Evolutionary conservation across 345 rosid species (phyloP).

Genomic region (Orychophragmus violaceus): DNA sequence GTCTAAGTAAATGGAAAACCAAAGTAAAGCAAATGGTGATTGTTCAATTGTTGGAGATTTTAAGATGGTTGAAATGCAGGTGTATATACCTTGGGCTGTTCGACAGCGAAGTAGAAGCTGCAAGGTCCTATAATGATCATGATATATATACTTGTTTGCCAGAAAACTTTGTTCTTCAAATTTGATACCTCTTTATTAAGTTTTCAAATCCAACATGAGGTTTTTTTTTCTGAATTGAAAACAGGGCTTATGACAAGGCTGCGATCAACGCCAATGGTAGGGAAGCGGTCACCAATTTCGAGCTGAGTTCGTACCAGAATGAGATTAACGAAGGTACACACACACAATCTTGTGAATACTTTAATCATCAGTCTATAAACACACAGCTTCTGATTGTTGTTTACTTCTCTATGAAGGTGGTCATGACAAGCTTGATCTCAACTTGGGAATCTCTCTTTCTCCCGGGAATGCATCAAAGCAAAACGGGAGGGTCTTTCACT

Average conservation of each 20-base stretch:
- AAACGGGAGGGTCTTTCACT: slow-evolving; percentile 18
- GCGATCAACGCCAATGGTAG: slow-evolving; percentile 81
- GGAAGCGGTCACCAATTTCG: slow-evolving; percentile 94
- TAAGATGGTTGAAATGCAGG: slow-evolving; percentile 90
- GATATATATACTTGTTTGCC: slow-evolving; percentile 28
- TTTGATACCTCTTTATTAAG: slow-evolving; percentile 28
- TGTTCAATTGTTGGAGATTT: slow-evolving; percentile 51
- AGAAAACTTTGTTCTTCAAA: neutral
- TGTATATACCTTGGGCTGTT: slow-evolving; percentile 97
- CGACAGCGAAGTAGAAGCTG: slow-evolving; percentile 98
- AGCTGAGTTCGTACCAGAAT: slow-evolving; percentile 62
- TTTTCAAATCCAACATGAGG: neutral
- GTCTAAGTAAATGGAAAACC: slow-evolving; percentile 5
- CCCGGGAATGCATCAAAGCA: slow-evolving; percentile 19
- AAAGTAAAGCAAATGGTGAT: slow-evolving; percentile 36
- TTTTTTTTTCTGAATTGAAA: slow-evolving; percentile 46
- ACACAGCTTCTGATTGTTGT: slow-evolving; percentile 4
- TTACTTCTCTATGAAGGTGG: slow-evolving; percentile 12
- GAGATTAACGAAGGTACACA: slow-evolving; percentile 56
- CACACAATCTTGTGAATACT: neutral
- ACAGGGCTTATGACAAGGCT: slow-evolving; percentile 97
- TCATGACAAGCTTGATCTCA: slow-evolving; percentile 25
- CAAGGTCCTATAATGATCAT: slow-evolving; percentile 83
- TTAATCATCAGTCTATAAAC: neutral
- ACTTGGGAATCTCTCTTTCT: slow-evolving; percentile 30